These are phyloP conservation scores for Aureobasidium sp. DNA, from an alignment of 2,329 filamentous ascomycete genomes.

Conservation along the genomic window DNA sequence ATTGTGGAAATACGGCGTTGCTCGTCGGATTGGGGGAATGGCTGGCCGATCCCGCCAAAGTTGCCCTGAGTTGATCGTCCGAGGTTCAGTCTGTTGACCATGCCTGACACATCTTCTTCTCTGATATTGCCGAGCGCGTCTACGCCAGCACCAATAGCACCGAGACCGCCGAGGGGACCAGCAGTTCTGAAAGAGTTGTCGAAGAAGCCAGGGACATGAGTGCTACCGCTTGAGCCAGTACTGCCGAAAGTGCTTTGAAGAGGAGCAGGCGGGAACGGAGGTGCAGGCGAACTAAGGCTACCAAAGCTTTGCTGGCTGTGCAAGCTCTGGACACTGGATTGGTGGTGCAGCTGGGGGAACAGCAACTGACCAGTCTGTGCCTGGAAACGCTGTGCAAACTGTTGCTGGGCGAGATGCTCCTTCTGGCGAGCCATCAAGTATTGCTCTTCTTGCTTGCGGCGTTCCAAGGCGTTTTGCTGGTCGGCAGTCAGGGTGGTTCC, in stretches of 20 bases:
- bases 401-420: constrained; percentile 82
- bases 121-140: constrained; percentile 41
- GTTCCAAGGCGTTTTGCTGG: constrained; percentile 93
- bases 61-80: constrained; percentile 39
- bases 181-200: constrained; percentile 47
- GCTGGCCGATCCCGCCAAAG: constrained; percentile 38
- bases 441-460: constrained; percentile 95
- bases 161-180: constrained; percentile 29
- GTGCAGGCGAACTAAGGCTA: constrained; percentile 73
- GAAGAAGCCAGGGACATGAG: constrained; percentile 56
- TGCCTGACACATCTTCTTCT: constrained; percentile 61
- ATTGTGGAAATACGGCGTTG: constrained; percentile 51
- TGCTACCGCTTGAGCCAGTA: constrained; percentile 15
- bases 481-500: constrained; percentile 93
- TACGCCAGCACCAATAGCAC: constrained; percentile 37
- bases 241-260: constrained; percentile 36
- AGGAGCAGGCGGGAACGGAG: constrained; percentile 49
- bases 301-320: constrained; percentile 96
- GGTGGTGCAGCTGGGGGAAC: constrained; percentile 69
- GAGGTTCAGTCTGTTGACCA: constrained; percentile 59
- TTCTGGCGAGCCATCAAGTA: constrained; percentile 94
- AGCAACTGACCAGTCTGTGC: constrained; percentile 46
- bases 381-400: constrained; percentile 66
- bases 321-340: constrained; percentile 88
- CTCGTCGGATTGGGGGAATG: constrained; percentile 35